A percentile compares a stretch with the other conserved stretches of the same genome.
Evolutionary conservation across 2,329 filamentous ascomycete genomes (phyloP).

Genomic region (Verticillium tricorpus): DNA sequence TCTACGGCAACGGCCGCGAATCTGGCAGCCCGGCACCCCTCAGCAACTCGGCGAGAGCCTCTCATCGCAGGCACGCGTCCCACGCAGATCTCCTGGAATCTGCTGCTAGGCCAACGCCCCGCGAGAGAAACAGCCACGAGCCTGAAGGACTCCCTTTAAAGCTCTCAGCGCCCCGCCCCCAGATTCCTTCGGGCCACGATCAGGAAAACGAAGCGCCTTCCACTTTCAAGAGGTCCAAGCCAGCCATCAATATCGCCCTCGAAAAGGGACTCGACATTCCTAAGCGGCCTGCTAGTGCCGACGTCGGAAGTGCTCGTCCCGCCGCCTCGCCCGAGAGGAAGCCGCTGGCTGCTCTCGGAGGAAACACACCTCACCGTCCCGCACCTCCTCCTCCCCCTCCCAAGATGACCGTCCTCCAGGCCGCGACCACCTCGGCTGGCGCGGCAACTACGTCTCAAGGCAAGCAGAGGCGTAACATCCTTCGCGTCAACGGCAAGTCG

Average conservation of each 20-base stretch:
- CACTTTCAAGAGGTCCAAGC: constrained; percentile 60
- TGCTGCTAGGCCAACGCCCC: constrained; percentile 25
- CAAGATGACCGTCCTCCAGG: constrained; percentile 95
- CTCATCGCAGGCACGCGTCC: constrained; percentile 34
- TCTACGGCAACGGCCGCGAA: constrained; percentile 39
- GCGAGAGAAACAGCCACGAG: constrained; percentile 4
- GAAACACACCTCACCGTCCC: constrained; percentile 71
- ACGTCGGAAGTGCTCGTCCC: constrained; percentile 29
- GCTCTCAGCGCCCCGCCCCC: constrained; percentile 48
- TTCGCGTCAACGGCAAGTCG: constrained; percentile 84
- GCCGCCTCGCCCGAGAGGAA: constrained; percentile 51
- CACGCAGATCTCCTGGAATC: constrained; percentile 29
- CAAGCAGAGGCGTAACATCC: constrained; percentile 73
- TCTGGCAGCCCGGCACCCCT: constrained; percentile 57
- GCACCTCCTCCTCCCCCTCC: constrained; percentile 82
- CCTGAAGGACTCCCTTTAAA: constrained; percentile 43
- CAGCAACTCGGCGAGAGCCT: constrained; percentile 36
- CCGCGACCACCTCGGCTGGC: constrained; percentile 78
- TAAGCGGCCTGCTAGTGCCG: constrained; percentile 43
- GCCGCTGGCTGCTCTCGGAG: constrained; percentile 47
- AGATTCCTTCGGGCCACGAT: constrained; percentile 62
- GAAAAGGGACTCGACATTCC: constrained; percentile 52
- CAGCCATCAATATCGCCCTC: constrained; percentile 46
- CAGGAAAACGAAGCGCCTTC: constrained; percentile 81
- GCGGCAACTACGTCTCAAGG: constrained; percentile 70